Conservation (phyloP, 345 rosid species). For the Firmiana major region DNA sequence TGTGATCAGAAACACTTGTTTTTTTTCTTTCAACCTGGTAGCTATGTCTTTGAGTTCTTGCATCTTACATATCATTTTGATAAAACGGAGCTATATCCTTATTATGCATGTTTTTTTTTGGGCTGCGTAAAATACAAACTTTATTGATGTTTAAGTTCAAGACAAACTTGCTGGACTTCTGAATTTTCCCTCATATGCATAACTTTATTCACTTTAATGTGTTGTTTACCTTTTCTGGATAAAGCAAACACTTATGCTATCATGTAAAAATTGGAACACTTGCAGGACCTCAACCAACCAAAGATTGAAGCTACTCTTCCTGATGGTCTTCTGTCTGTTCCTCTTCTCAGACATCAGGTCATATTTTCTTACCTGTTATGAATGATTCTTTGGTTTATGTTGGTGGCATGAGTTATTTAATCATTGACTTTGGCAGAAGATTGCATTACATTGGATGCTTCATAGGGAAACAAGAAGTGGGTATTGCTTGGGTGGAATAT, state of each 20-base stretch:
- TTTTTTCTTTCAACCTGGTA: neutral
- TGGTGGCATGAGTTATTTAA: constrained; percentile 10
- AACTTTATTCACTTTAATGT: neutral
- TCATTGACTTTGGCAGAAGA: constrained; percentile 55
- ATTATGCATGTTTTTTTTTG: neutral
- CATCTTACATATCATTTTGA: neutral
- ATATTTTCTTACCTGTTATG: constrained; percentile 16
- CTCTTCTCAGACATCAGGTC: constrained; percentile 95
- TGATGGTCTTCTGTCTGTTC: constrained; percentile 76
- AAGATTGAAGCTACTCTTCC: constrained; percentile 65
- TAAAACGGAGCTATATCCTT: neutral
- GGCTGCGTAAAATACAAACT: neutral
- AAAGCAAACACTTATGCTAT: neutral
- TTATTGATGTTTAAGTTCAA: neutral
- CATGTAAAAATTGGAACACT: neutral
- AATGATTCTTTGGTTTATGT: constrained; percentile 2
- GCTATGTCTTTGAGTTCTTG: neutral
- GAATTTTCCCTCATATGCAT: neutral
- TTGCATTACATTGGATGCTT: constrained; percentile 97
- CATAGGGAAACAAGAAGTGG: constrained; percentile 83
- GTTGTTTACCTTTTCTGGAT: neutral
- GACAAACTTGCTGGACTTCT: neutral
- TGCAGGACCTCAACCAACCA: constrained; percentile 88
- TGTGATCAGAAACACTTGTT: neutral
- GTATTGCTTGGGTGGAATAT: constrained; percentile 87